These are phyloP conservation scores for Arthrinium phaeospermum DNA, from an alignment of 2,329 filamentous ascomycete genomes.

Conservation along the genomic window DNA sequence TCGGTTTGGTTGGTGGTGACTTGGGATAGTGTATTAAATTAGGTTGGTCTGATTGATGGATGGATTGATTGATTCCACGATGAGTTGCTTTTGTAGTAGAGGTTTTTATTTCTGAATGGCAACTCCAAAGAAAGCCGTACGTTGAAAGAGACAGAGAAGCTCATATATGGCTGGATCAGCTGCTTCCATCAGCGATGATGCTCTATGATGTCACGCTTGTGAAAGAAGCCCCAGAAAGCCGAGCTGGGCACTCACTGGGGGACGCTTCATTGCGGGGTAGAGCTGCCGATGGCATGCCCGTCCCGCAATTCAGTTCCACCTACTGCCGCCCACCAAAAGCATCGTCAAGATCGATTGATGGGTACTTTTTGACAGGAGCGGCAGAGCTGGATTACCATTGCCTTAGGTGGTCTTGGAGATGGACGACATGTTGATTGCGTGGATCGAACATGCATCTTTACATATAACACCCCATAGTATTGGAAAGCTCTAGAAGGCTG, in stretches of 20 bases:
- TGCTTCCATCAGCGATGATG: conserved; percentile 10
- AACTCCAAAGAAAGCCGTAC: neutral
- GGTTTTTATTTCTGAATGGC: neutral
- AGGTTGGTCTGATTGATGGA: neutral
- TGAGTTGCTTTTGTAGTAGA: neutral
- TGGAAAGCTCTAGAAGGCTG: neutral
- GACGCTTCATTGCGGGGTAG: neutral
- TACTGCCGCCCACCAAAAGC: neutral
- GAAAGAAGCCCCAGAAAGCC: conserved; percentile 1
- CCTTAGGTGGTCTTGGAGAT: neutral
- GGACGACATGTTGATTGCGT: neutral
- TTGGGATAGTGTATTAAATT: neutral
- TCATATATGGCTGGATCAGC: conserved; percentile 4
- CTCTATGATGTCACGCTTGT: conserved; percentile 7
- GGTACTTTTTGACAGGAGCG: neutral
- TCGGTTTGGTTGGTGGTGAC: neutral
- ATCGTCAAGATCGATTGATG: neutral
- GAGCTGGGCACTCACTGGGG: neutral
- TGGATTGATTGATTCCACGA: neutral
- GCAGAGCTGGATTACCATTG: neutral
- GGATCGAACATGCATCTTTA: neutral
- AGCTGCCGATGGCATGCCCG: neutral
- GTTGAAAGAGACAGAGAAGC: neutral
- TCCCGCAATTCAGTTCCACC: neutral
- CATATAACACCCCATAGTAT: neutral